Percentiles rank a stretch among this genome's conserved stretches.
Conservation (phyloP, 768 basidiomycete genomes). For the Russula sp. region DNA sequence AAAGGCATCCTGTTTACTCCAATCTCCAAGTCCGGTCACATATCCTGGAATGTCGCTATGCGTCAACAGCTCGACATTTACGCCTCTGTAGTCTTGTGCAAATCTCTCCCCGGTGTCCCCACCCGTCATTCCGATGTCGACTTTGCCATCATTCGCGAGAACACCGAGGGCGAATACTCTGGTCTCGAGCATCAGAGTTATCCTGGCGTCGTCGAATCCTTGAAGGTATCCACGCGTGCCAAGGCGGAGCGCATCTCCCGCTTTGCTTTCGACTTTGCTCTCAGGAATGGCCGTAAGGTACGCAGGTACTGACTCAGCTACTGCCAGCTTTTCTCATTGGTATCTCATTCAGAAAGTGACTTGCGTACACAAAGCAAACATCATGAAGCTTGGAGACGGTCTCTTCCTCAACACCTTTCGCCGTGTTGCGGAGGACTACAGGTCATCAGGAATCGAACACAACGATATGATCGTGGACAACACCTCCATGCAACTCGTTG, state of each 20-base stretch:
- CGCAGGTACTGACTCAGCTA: conserved; percentile 22
- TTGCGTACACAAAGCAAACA: conserved; percentile 99
- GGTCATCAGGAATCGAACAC: conserved; percentile 80
- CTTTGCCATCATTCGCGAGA: conserved; percentile 99
- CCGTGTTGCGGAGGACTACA: conserved; percentile 94
- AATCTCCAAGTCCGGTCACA: conserved; percentile 92
- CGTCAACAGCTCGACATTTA: conserved; percentile 99
- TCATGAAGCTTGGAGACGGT: conserved; percentile 99
- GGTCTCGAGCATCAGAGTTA: conserved; percentile 97
- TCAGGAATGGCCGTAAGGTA: conserved; percentile 97
- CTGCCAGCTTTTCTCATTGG: conserved; percentile 3
- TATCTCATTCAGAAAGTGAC: conserved; percentile 80
- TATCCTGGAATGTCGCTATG: conserved; percentile 99
- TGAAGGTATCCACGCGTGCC: conserved; percentile 93
- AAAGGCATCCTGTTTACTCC: conserved; percentile 97
- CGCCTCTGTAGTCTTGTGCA: conserved; percentile 97
- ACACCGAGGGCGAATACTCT: conserved; percentile 99
- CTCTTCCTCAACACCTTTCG: conserved; percentile 99
- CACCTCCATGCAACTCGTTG: conserved; percentile 99
- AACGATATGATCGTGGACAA: conserved; percentile 99
- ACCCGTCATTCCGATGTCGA: conserved; percentile 97
- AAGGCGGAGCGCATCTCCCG: conserved; percentile 96
- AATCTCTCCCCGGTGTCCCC: conserved; percentile 92
- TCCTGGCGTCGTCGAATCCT: conserved; percentile 95
- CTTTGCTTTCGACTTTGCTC: conserved; percentile 97